Conservation (phyloP, 176 grass and related monocot species). For the Oryza coarctata region DNA sequence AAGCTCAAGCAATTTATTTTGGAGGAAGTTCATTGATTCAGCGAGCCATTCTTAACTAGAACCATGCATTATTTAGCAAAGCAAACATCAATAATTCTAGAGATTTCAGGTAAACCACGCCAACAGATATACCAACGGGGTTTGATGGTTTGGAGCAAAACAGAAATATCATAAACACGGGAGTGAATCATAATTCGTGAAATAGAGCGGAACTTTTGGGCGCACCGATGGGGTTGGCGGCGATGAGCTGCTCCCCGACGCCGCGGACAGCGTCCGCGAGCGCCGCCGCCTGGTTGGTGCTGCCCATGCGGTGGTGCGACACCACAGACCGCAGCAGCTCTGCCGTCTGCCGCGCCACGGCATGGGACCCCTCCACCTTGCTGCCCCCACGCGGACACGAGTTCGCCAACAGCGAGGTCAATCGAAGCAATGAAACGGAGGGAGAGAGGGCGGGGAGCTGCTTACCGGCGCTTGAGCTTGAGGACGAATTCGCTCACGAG, state of each 20-base stretch:
- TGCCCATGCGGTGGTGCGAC: constrained; percentile 75
- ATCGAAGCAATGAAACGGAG: neutral
- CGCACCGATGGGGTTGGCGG: constrained; percentile 75
- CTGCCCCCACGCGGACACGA: constrained; percentile 24
- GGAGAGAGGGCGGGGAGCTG: neutral
- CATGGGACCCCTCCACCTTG: constrained; percentile 86
- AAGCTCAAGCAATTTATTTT: constrained; percentile 8
- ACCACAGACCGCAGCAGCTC: constrained; percentile 90
- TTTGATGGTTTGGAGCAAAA: neutral
- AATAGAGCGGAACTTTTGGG: neutral
- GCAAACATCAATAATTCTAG: neutral
- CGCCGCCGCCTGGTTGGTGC: constrained; percentile 63
- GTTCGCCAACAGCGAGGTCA: neutral
- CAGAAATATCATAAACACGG: neutral
- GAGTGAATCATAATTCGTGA: neutral
- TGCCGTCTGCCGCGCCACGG: constrained; percentile 76
- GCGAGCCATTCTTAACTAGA: neutral
- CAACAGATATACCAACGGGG: neutral
- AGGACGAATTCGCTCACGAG: constrained; percentile 81
- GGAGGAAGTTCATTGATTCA: neutral
- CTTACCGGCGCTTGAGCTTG: constrained; percentile 81
- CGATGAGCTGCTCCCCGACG: constrained; percentile 86
- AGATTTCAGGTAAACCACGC: neutral
- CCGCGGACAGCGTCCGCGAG: constrained; percentile 68
- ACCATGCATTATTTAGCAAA: neutral